A percentile compares a stretch with the other conserved stretches of the same genome.
These are phyloP conservation scores for Cadophora sp. DNA, from an alignment of 2,329 filamentous ascomycete genomes.

Conservation along the genomic window DNA sequence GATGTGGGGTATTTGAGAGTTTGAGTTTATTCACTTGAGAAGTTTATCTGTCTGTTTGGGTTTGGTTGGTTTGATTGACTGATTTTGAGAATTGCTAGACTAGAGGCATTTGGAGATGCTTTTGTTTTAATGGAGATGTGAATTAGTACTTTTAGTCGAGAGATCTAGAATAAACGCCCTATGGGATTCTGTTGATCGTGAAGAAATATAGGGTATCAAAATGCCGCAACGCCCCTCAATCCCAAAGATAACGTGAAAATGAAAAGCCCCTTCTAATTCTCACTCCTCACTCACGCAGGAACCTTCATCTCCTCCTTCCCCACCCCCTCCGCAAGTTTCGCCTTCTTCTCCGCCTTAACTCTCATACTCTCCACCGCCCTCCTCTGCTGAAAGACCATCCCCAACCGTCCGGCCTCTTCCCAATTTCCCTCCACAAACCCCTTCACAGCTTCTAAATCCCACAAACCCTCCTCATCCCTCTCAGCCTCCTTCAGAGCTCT, in stretches of 20 bases:
- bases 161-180: no score
- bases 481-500: slow-evolving; percentile 47
- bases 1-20: no score
- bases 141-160: no score
- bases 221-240: neutral
- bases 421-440: slow-evolving; percentile 52
- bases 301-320: neutral
- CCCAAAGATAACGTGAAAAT: no score
- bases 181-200: no score
- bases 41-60: no score
- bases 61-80: no score
- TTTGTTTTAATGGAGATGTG: no score
- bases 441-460: slow-evolving; percentile 50
- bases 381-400: slow-evolving; percentile 42
- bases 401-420: slow-evolving; percentile 48
- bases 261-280: no score
- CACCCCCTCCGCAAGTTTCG: neutral
- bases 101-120: no score
- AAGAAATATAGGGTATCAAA: neutral
- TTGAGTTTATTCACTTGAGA: no score
- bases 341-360: slow-evolving; percentile 32
- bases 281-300: neutral
- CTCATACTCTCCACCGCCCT: slow-evolving; percentile 30
- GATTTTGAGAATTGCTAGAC: no score
- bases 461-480: slow-evolving; percentile 51